Evolutionary conservation across 352 stramenopile species (phyloP).

Genomic region (Phytopythium mirpurense): DNA sequence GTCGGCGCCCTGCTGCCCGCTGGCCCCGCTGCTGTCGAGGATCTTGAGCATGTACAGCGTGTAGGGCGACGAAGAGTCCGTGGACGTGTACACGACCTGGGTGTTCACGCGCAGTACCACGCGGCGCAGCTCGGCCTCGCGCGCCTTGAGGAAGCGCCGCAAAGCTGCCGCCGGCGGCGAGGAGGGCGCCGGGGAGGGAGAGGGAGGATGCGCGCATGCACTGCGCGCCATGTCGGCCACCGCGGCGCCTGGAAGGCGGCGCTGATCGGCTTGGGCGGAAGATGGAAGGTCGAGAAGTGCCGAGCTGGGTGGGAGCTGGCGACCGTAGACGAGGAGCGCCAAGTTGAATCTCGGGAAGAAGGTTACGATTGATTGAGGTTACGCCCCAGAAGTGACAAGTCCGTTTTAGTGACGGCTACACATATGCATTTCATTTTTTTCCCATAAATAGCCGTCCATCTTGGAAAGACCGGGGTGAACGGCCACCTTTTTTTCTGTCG

Average conservation of each 20-base stretch:
- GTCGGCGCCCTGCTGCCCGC: conserved; percentile 5
- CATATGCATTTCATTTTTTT: too few relatives aligned
- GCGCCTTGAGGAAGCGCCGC: conserved; percentile 17
- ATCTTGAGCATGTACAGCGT: conserved; percentile 26
- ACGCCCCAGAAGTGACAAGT: too few relatives aligned
- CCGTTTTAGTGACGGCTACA: background rate
- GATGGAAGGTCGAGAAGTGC: background rate
- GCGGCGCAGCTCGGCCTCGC: conserved; percentile 11
- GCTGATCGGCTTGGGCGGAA: background rate
- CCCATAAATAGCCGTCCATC: too few relatives aligned
- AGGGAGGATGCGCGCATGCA: background rate
- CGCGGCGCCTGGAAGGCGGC: background rate
- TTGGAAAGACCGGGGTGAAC: too few relatives aligned
- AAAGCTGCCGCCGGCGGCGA: background rate
- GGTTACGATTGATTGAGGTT: background rate
- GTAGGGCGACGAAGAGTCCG: conserved; percentile 20
- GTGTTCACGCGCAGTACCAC: conserved; percentile 15
- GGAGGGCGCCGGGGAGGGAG: background rate
- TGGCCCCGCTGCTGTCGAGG: conserved; percentile 1
- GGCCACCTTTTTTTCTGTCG: too few relatives aligned
- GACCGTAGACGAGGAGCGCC: background rate
- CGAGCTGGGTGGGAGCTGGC: too few relatives aligned
- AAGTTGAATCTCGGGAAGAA: background rate
- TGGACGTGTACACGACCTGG: conserved; percentile 16
- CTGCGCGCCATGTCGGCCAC: background rate